Conservation (phyloP, 2,329 filamentous ascomycete genomes). For the Calonectria pteridis region DNA sequence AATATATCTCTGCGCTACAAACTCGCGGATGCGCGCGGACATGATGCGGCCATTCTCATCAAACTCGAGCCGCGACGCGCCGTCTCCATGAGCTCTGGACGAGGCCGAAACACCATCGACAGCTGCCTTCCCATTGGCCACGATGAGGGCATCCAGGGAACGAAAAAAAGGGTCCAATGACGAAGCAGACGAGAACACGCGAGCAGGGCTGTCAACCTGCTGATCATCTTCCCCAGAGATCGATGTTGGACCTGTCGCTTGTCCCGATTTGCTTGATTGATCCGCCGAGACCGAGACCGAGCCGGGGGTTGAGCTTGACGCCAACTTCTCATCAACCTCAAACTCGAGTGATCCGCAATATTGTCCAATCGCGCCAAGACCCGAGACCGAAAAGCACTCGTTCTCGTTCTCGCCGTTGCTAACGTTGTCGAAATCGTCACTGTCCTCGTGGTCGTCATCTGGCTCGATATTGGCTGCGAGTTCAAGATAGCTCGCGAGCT, state of each 20-base stretch:
- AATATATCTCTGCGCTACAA: constrained; percentile 55
- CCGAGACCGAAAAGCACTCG: background rate
- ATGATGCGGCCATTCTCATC: constrained; percentile 51
- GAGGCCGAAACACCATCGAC: constrained; percentile 13
- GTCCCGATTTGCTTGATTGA: background rate
- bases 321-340: background rate
- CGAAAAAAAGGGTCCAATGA: constrained; percentile 40
- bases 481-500: constrained; percentile 51
- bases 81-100: background rate
- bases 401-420: background rate
- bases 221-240: background rate
- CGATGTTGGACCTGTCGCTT: background rate
- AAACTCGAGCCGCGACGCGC: constrained; percentile 39
- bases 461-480: constrained; percentile 52
- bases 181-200: constrained; percentile 40
- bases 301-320: background rate
- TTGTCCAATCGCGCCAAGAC: background rate
- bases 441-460: constrained; percentile 31
- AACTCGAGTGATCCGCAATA: background rate
- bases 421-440: background rate
- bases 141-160: constrained; percentile 48
- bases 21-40: constrained; percentile 52
- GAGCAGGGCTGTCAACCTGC: background rate
- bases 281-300: constrained; percentile 2
- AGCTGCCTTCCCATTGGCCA: constrained; percentile 39